These are phyloP conservation scores for Colletotrichum navitas DNA, from an alignment of 2,329 filamentous ascomycete genomes.

Conservation along the genomic window DNA sequence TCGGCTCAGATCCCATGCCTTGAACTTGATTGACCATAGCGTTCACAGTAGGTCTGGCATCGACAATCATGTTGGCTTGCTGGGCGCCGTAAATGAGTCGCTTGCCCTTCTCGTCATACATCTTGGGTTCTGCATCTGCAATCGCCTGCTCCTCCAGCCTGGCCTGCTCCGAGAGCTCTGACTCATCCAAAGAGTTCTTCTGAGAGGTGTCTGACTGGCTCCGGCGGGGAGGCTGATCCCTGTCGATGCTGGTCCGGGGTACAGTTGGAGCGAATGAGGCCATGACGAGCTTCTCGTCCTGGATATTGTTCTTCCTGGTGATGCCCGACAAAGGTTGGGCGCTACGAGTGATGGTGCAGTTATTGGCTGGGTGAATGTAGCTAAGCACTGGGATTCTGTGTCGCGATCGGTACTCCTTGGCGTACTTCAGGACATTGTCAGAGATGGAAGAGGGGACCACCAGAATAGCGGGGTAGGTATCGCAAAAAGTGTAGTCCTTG, in stretches of 20 bases:
- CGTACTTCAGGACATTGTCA: slow-evolving; percentile 97
- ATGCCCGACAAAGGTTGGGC: slow-evolving; percentile 93
- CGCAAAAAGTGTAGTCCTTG: slow-evolving; percentile 88
- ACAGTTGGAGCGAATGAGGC: slow-evolving; percentile 87
- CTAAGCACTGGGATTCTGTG: slow-evolving; percentile 89
- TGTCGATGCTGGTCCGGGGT: slow-evolving; percentile 52
- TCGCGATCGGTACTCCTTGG: slow-evolving; percentile 87
- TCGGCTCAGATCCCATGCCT: slow-evolving; percentile 95
- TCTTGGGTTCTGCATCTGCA: slow-evolving; percentile 58
- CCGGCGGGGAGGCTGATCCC: slow-evolving; percentile 56
- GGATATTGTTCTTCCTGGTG: slow-evolving; percentile 88
- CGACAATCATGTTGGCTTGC: slow-evolving; percentile 93
- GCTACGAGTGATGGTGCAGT: slow-evolving; percentile 95
- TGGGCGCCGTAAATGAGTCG: slow-evolving; percentile 88
- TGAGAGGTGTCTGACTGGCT: slow-evolving; percentile 65
- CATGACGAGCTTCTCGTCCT: slow-evolving; percentile 93
- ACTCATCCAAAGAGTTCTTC: slow-evolving; percentile 53
- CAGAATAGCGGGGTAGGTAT: slow-evolving; percentile 89
- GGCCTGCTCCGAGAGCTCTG: slow-evolving; percentile 72
- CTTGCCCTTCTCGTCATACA: slow-evolving; percentile 71
- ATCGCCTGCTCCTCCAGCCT: slow-evolving; percentile 77
- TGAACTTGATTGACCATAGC: slow-evolving; percentile 94
- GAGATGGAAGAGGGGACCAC: slow-evolving; percentile 91
- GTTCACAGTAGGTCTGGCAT: slow-evolving; percentile 94
- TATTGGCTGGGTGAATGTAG: slow-evolving; percentile 96